A percentile compares a stretch with the other conserved stretches of the same genome.
Evolutionary conservation across 192 early-diverging fungal genomes (phyloP).

Genomic region (Linnemannia zychae): DNA sequence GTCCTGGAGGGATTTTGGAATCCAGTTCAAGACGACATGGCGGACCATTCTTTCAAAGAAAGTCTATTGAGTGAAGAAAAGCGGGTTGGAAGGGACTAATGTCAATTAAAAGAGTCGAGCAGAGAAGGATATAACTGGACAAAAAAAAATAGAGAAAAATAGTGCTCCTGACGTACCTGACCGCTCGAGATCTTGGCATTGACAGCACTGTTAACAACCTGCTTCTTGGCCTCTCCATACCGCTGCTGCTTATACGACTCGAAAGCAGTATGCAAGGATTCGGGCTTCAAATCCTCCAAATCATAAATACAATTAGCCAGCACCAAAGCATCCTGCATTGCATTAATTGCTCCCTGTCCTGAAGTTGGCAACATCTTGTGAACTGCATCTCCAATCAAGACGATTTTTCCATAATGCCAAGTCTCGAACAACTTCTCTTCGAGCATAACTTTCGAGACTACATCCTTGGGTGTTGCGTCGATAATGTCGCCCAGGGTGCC

Average conservation of each 20-base stretch:
- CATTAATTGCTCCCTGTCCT: slow-evolving; percentile 38
- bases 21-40: slow-evolving; percentile 11
- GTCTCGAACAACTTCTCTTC: slow-evolving; percentile 34
- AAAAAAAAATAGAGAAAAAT: background rate
- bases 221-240: slow-evolving; percentile 24
- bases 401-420: slow-evolving; percentile 6
- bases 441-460: slow-evolving; percentile 32
- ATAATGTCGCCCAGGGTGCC: slow-evolving; percentile 22
- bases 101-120: background rate
- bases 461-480: slow-evolving; percentile 25
- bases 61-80: background rate
- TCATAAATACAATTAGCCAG: slow-evolving; percentile 40
- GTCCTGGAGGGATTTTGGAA: slow-evolving; percentile 8
- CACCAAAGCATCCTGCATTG: slow-evolving; percentile 48
- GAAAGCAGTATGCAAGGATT: slow-evolving; percentile 23
- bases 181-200: slow-evolving; percentile 29
- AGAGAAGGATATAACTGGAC: no score
- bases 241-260: slow-evolving; percentile 27
- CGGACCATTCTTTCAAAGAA: slow-evolving; percentile 5
- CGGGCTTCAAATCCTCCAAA: slow-evolving; percentile 4
- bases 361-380: slow-evolving; percentile 17
- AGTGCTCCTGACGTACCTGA: slow-evolving; percentile 11
- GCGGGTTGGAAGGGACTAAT: background rate
- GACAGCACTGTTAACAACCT: slow-evolving; percentile 15
- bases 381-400: slow-evolving; percentile 24